Percentiles rank a stretch among this genome's conserved stretches.
Evolutionary conservation across 2,329 filamentous ascomycete genomes (phyloP).

Genomic region (Phyllosticta paracitricarpa): DNA sequence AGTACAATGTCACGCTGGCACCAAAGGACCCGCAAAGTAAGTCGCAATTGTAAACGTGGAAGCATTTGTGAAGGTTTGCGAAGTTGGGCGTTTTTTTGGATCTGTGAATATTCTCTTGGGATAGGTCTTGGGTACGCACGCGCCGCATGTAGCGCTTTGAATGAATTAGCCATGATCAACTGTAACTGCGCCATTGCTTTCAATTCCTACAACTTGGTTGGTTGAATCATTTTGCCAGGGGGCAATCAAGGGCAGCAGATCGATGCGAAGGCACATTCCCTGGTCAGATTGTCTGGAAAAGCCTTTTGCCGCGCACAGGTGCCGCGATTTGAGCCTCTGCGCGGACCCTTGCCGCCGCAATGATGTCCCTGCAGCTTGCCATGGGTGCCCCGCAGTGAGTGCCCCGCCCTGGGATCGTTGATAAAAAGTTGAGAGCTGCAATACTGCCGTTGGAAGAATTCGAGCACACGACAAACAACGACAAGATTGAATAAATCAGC

Average conservation of each 20-base stretch:
- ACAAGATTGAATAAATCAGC: too few relatives aligned
- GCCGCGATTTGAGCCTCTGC: background rate
- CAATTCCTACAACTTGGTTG: background rate
- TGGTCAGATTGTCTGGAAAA: conserved; percentile 7
- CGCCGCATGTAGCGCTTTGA: conserved; percentile 6
- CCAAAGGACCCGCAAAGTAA: conserved; percentile 21
- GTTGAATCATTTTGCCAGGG: background rate
- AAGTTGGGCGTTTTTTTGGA: conserved; percentile 2
- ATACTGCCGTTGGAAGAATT: too few relatives aligned
- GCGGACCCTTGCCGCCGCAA: background rate
- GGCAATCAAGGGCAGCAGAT: background rate
- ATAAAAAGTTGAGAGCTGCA: background rate
- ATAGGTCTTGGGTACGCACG: background rate
- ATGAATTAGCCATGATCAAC: background rate
- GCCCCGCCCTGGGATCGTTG: background rate
- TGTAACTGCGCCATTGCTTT: background rate
- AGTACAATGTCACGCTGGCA: conserved; percentile 51
- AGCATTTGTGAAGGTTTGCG: background rate
- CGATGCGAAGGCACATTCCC: background rate
- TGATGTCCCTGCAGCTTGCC: background rate
- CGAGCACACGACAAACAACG: too few relatives aligned
- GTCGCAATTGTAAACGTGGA: background rate
- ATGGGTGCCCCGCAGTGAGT: background rate
- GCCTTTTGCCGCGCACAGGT: background rate
- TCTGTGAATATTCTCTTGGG: conserved; percentile 4